These are phyloP conservation scores for Lasiodiplodia sp. DNA, from an alignment of 2,329 filamentous ascomycete genomes.

Conservation along the genomic window DNA sequence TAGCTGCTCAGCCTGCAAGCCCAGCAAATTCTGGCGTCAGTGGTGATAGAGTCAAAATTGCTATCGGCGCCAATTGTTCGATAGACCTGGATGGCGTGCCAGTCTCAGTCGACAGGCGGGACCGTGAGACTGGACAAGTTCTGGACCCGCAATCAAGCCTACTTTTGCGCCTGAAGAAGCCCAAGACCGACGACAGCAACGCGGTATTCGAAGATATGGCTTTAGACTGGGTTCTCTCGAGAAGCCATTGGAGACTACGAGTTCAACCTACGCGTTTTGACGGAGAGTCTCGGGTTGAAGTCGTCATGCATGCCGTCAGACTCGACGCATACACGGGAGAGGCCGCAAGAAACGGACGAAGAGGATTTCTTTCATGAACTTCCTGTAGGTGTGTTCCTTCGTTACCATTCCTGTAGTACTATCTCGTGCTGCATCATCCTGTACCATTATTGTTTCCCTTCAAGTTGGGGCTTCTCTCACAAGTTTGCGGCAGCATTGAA, in stretches of 20 bases:
- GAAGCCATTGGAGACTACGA: conserved; percentile 54
- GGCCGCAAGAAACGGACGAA: conserved; percentile 68
- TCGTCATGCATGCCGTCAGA: conserved; percentile 77
- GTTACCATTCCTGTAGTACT: not conserved
- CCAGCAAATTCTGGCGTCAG: conserved; percentile 74
- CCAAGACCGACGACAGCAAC: conserved; percentile 28
- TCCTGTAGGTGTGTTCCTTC: not conserved
- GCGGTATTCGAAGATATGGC: conserved; percentile 33
- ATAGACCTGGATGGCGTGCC: conserved; percentile 61
- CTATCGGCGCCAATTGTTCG: conserved; percentile 67
- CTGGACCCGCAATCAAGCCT: conserved; percentile 37
- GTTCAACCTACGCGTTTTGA: conserved; percentile 60
- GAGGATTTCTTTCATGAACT: conserved; percentile 65
- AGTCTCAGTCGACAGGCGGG: conserved; percentile 45
- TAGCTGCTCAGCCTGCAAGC: conserved; percentile 66
- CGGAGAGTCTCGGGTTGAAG: conserved; percentile 67
- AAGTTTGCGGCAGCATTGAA: not conserved
- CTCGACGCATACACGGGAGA: conserved; percentile 75
- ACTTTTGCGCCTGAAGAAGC: not conserved
- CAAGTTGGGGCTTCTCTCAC: not conserved
- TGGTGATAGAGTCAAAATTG: conserved; percentile 66
- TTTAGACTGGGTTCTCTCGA: conserved; percentile 45
- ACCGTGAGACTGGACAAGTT: conserved; percentile 32
- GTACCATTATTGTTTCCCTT: not conserved
- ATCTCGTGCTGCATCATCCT: not conserved